These are phyloP conservation scores for Batkoa obscura DNA, from an alignment of 371 early-diverging fungal species.

Conservation along the genomic window DNA sequence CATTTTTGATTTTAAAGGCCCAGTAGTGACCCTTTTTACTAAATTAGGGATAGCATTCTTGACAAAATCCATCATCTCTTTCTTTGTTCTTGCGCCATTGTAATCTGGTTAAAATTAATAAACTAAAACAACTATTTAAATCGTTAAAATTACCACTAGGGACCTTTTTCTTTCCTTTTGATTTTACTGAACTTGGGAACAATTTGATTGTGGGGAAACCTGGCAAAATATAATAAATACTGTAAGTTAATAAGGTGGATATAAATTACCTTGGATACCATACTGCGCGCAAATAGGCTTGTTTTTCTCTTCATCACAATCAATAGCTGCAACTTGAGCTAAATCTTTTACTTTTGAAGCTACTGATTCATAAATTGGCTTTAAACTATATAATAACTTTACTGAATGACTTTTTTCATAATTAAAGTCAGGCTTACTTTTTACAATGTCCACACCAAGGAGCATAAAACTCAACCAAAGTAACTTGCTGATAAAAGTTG, in stretches of 20 bases:
- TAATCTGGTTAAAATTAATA: too few species aligned
- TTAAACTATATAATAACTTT: too few species aligned
- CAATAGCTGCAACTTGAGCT: conserved; percentile 63
- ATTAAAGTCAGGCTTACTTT: conserved; percentile 16
- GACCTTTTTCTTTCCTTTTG: too few species aligned
- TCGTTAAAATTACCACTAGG: too few species aligned
- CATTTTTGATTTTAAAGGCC: background rate
- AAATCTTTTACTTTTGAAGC: conserved; percentile 32
- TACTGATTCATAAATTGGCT: background rate
- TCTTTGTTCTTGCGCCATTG: background rate
- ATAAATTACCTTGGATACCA: conserved; percentile 70
- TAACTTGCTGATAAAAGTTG: too few species aligned
- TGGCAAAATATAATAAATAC: conserved; percentile 39
- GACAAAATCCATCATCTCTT: background rate
- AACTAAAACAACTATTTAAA: too few species aligned
- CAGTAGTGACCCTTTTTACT: background rate
- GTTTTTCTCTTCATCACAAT: conserved; percentile 73
- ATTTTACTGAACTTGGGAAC: conserved; percentile 41
- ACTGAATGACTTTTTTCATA: too few species aligned
- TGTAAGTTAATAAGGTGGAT: conserved; percentile 76
- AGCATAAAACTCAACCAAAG: conserved; percentile 62
- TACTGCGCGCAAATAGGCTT: conserved; percentile 50
- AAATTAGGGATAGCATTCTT: background rate
- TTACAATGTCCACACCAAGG: conserved; percentile 20
- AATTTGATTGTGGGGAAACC: conserved; percentile 95